Evolutionary conservation across 2,329 filamentous ascomycete genomes (phyloP), one percentile per base, ranked within the genome.

Genomic region (Myriosclerotinia duriaeana): DNA sequence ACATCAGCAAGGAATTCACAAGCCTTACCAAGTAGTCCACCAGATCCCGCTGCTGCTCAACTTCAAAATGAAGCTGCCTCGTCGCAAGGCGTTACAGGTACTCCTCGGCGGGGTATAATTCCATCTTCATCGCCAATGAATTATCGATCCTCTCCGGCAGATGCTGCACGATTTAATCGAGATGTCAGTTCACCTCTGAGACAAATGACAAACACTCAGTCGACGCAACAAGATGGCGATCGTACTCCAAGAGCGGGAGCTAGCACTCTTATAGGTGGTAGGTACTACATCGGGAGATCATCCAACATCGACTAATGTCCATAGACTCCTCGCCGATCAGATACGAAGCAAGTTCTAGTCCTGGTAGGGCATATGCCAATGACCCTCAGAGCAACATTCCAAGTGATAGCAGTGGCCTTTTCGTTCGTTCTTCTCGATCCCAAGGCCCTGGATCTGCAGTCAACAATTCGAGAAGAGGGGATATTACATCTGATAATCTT

Each of bases 301-400:
- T 44, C 22, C 14, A 69, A 50, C 38, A 56, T 56, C 46, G 2
- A 38, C 68, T 66, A 48, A 70, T 44, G 36, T 5, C 64, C 1
- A n/a, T 46, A 97, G 94, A 93, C 75, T 98, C 94, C 0, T 98
- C 94, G 0, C 94, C 94, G 1, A 92, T 98, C 72, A 87, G 89
- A 77, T 98, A 97, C 77, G 91, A 92, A 66, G 88, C 92, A 46
- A 97, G 92, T 78, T 97, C 94, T 48, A 96, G 91, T 75, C 92
- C 92, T 36, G 88, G 87, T n/a, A 87, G 86, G 75, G 82, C 76
- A 81, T 66, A 68, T 58, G 69, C 72, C 70, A 78, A 84, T 66
- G 80, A 85, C 70, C 81, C 82, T 62, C 87, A 89, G 71, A 89
- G 90, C 63, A 88, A 94, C 76, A 82, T 92, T 69, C 87, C 87